A percentile compares a stretch with the other conserved stretches of the same genome.
These are phyloP conservation scores for Xylaria arbuscula DNA, from an alignment of 2,329 filamentous ascomycete genomes.

Conservation along the genomic window DNA sequence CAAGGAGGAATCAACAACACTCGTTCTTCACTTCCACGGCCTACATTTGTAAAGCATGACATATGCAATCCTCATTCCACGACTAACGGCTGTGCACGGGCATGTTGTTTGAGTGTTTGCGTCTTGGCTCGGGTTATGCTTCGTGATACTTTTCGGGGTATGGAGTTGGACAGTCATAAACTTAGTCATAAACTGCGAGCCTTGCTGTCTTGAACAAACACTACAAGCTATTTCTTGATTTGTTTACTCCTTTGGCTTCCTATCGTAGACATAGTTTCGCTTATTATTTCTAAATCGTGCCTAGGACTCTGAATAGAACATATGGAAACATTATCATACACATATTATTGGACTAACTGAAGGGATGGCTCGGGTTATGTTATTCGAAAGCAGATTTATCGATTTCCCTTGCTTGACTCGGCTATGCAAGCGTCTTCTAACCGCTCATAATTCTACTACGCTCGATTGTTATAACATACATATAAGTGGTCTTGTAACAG, in stretches of 20 bases:
- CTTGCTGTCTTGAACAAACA: not conserved
- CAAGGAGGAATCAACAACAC: constrained; percentile 13
- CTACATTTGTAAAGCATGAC: not conserved
- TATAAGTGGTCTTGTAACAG: constrained; percentile 2
- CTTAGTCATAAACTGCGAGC: not conserved
- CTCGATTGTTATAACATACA: constrained; percentile 4
- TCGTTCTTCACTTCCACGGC: not conserved
- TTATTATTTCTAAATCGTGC: not conserved
- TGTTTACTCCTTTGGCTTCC: not conserved
- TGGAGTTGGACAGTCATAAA: constrained; percentile 2
- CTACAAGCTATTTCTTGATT: not conserved
- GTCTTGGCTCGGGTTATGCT: not conserved
- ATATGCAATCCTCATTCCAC: not conserved
- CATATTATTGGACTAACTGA: not conserved
- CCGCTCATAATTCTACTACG: constrained; percentile 5
- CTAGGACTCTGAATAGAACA: not conserved
- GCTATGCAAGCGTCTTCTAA: constrained; percentile 13
- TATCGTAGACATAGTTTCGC: not conserved
- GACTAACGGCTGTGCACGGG: not conserved
- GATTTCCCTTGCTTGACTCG: constrained; percentile 10
- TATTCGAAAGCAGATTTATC: not conserved
- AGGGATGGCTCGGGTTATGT: not conserved
- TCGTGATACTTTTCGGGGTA: constrained; percentile 2
- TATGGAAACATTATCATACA: not conserved
- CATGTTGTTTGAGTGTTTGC: not conserved